Base-by-base conservation (phyloP, 495 filamentous ascomycete genomes). In the Podospora pseudopauciseta region DNA sequence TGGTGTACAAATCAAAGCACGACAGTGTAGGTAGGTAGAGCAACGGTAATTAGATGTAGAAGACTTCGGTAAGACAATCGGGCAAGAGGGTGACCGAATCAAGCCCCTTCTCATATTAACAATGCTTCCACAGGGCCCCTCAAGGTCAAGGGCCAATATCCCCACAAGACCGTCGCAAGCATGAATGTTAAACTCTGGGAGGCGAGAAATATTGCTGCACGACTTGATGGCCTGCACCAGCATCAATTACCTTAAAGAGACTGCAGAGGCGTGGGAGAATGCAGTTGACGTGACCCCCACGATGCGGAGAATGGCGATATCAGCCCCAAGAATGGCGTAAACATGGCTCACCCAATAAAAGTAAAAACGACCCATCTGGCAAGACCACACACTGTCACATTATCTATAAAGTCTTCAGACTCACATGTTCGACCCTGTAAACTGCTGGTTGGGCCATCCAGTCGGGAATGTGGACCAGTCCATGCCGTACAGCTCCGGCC, bases 401-500 rank as follows among this genome's bases (percentile, higher is more conserved):
- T 9, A 59, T 9, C 65, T 56, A 6, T 19, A 60, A 60, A 53
- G 20, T 3, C 15, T 26, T 16, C 9, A 6, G 23, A 54, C 18
- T 53, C 56, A 20, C 39, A n/a, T 26, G 4, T 11, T 23, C 54
- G 13, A 19, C n/a, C 26, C 60, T 30, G 65, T 26, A 44, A 66
- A 15, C 65, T 68, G n/a, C 53, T 49, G 39, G 39, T 11, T 16
- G 39, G 39, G 39, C 39, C 39, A 74, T 65, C 60, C 72, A 26
- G 65, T 63, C 23, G 72, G 63, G 4, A 73, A 54, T 2, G 66
- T 34, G 54, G 69, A 57, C 74, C 74, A 76, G 18, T 76, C 73
- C 28, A 68, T 54, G 3, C 65, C 73, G 49, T 73, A 69, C 56
- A 75, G 20, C 26, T 73, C 73, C 3, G 70, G 65, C 20, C 72